Evolutionary conservation across 192 early-diverging fungal genomes (phyloP), one percentile per base, ranked within the genome.

Genomic region (Pilobolus umbonatus): DNA sequence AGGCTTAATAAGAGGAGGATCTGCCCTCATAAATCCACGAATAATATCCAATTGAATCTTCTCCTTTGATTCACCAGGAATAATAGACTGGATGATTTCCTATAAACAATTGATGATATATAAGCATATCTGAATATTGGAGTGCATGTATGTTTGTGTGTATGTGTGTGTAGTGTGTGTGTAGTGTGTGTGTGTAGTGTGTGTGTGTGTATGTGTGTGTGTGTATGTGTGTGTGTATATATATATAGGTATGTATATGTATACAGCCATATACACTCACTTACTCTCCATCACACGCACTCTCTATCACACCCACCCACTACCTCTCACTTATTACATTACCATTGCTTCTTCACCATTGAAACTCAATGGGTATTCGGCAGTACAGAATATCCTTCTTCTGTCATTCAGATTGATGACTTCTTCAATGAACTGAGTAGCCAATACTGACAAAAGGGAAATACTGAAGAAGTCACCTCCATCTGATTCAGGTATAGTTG

Each of bases 261-360:
- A n/a, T n/a, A n/a, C n/a, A n/a, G n/a, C n/a, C n/a, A n/a, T n/a
- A n/a, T n/a, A n/a, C n/a, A n/a, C n/a, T n/a, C n/a, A n/a, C n/a
- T n/a, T n/a, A n/a, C n/a, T n/a, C n/a, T 21, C 28, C 24, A 47
- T 25, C 11, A 28, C 17, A 47, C 45, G 4, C 22, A 47, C 29
- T 49, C 25, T 15, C 12, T n/a, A 25, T 28, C 25, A 49, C 21
- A 46, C 14, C 21, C 14, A 46, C 45, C 21, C 45, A 46, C n/a
- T 11, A 21, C 45, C n/a, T n/a, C n/a, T n/a, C 25, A 21, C 5
- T 25, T 22, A 9, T 47, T 47, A 21, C 1, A 11, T 54, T 54
- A 54, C 52, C n/a, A 64, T 42, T 7, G 67, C 67, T 26, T 69
- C 67, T 32, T 62, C 47, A 11, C 67, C 61, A 39, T 50, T 69